Evolutionary conservation across 495 filamentous ascomycete species (phyloP).

Genomic region (Xylaria nigripes): DNA sequence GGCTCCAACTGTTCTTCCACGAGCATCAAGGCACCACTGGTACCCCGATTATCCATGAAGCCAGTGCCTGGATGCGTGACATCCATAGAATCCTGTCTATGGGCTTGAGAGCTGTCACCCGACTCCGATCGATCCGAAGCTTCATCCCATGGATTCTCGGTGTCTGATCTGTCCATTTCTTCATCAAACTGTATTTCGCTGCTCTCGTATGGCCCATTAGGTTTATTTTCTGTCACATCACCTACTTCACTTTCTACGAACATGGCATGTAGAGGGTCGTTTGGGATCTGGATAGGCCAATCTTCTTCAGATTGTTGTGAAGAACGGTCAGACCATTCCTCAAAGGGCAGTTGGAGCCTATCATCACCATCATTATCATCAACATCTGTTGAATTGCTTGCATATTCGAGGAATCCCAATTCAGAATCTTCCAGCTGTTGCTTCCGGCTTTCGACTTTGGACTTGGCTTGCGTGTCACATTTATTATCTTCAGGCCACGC

Average conservation of each 20-base stretch:
- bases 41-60: no score
- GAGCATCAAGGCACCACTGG: no score
- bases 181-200: neutral
- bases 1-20: no score
- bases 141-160: neutral
- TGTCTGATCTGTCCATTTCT: neutral
- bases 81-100: neutral
- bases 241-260: neutral
- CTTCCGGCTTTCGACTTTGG: neutral
- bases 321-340: neutral
- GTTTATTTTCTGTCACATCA: neutral
- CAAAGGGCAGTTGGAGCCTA: neutral
- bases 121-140: neutral
- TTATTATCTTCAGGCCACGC: neutral
- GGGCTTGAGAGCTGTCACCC: neutral
- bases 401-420: neutral
- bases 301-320: neutral
- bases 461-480: neutral
- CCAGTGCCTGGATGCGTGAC: no score
- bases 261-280: neutral
- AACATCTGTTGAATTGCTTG: neutral
- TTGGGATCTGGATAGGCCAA: neutral
- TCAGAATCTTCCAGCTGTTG: neutral
- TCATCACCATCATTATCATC: neutral
- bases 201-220: neutral